These are phyloP conservation scores for Myxozyma mucilagina DNA, from an alignment of 805 yeast genomes.

Conservation along the genomic window DNA sequence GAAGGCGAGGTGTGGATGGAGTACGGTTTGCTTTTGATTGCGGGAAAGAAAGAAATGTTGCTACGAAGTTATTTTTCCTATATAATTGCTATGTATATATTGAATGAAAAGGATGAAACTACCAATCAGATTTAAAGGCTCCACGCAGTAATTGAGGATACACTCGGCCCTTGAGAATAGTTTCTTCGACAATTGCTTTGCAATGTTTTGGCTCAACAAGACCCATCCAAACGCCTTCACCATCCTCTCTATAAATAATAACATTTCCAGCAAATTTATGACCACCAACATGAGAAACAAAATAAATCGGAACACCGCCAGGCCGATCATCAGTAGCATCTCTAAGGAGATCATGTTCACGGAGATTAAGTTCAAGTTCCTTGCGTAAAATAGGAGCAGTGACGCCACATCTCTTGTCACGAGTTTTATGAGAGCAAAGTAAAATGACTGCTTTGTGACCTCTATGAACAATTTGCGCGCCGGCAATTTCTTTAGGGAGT, in stretches of 20 bases:
- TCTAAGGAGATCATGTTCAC: slow-evolving; percentile 70
- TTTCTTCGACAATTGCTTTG: slow-evolving; percentile 70
- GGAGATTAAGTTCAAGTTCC: slow-evolving; percentile 69
- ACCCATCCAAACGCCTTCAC: slow-evolving; percentile 86
- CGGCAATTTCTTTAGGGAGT: slow-evolving; percentile 42
- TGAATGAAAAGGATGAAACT: neutral
- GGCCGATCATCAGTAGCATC: slow-evolving; percentile 75
- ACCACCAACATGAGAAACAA: slow-evolving; percentile 89
- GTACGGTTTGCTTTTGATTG: no score
- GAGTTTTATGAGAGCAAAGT: slow-evolving; percentile 83
- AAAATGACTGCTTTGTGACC: slow-evolving; percentile 52
- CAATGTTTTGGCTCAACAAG: slow-evolving; percentile 78
- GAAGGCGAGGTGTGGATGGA: no score
- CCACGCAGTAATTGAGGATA: slow-evolving; percentile 69
- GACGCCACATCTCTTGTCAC: slow-evolving; percentile 91
- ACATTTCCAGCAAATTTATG: slow-evolving; percentile 94
- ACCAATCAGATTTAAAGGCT: slow-evolving; percentile 42
- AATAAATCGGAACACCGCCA: slow-evolving; percentile 70
- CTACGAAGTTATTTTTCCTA: no score
- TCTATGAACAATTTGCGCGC: slow-evolving; percentile 37
- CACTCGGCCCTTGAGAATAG: slow-evolving; percentile 66
- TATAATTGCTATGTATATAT: neutral
- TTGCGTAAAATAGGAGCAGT: slow-evolving; percentile 89
- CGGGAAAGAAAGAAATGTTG: no score
- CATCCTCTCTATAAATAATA: slow-evolving; percentile 67